phyloP scores from a whole-genome alignment of 2,329 filamentous ascomycete species.

The Arthrobotrys iridis region DNA sequence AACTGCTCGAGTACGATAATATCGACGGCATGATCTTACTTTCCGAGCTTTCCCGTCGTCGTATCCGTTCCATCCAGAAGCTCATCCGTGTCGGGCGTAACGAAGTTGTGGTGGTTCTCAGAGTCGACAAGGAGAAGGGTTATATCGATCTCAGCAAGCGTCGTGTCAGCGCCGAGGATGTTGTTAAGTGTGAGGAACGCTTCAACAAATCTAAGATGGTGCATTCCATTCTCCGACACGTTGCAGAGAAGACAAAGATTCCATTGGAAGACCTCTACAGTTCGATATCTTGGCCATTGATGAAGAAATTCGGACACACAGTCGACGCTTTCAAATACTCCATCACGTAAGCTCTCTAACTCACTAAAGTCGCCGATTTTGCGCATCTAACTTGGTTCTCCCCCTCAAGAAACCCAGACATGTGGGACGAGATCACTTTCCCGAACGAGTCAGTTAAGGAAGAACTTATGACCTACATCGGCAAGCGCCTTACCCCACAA shows the following conservation, averaged over 20 bases:
- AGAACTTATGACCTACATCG: slow-evolving; percentile 93
- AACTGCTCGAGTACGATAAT: slow-evolving; percentile 99
- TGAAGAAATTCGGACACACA: slow-evolving; percentile 95
- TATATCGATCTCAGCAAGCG: slow-evolving; percentile 99
- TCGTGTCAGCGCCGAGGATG: slow-evolving; percentile 95
- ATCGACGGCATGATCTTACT: slow-evolving; percentile 99
- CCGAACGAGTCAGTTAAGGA: slow-evolving; percentile 84
- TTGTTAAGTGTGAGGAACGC: slow-evolving; percentile 96
- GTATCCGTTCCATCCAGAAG: slow-evolving; percentile 99
- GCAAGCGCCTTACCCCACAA: slow-evolving; percentile 95
- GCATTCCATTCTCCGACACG: slow-evolving; percentile 98
- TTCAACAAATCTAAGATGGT: slow-evolving; percentile 99
- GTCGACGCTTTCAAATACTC: slow-evolving; percentile 99
- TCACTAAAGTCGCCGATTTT: not conserved
- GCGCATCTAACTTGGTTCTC: not conserved
- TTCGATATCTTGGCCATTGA: slow-evolving; percentile 93
- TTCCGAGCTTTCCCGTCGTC: slow-evolving; percentile 94
- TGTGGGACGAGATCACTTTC: slow-evolving; percentile 94
- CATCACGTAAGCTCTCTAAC: slow-evolving; percentile 76
- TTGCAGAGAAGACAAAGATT: slow-evolving; percentile 93
- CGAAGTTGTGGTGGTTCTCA: slow-evolving; percentile 96
- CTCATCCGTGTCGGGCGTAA: slow-evolving; percentile 97
- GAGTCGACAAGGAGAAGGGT: slow-evolving; percentile 99
- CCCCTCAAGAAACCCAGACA: slow-evolving; percentile 79
- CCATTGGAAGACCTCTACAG: slow-evolving; percentile 97